phyloP scores from a whole-genome alignment of 1,284 basidiomycete species.

The Irpex lacteus region DNA sequence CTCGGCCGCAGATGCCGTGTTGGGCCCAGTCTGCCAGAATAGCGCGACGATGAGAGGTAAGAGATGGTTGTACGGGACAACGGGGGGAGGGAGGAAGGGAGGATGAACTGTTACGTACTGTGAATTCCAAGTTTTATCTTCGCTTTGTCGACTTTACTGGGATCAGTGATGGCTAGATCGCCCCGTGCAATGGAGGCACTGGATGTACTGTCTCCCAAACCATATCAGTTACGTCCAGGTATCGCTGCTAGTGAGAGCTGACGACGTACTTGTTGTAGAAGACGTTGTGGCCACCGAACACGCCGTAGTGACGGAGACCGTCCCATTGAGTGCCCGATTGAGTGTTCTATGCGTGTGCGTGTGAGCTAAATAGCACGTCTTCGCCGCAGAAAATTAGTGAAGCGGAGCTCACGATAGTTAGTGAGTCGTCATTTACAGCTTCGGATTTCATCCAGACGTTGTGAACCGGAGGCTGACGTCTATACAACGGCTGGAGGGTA shows the following conservation, averaged over 20 bases:
- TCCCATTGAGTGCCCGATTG: slow-evolving; percentile 80
- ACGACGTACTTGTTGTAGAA: slow-evolving; percentile 60
- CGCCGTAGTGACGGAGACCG: slow-evolving; percentile 60
- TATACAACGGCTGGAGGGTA: slow-evolving; percentile 49
- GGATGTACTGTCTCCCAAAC: slow-evolving; percentile 38
- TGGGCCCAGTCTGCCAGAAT: too few species aligned
- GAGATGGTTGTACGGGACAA: too few species aligned
- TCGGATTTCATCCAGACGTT: slow-evolving; percentile 36
- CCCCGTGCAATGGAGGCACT: slow-evolving; percentile 44
- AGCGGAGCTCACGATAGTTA: slow-evolving; percentile 48
- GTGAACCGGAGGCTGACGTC: slow-evolving; percentile 42
- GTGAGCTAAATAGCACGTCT: too few species aligned
- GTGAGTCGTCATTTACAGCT: slow-evolving; percentile 53
- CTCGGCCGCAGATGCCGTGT: slow-evolving; percentile 73
- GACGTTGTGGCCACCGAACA: slow-evolving; percentile 46
- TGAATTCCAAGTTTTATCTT: slow-evolving; percentile 62
- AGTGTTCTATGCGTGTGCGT: slow-evolving; percentile 56
- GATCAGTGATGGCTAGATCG: slow-evolving; percentile 45
- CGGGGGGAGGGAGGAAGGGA: too few species aligned
- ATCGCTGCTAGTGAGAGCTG: not conserved
- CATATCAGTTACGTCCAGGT: not conserved
- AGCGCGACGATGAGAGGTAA: too few species aligned
- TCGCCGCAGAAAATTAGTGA: not conserved
- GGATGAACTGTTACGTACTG: too few species aligned
- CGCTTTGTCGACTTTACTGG: slow-evolving; percentile 28